These are phyloP conservation scores for Vitis amurensis DNA, from an alignment of 164 flowering plant genomes.

Conservation along the genomic window DNA sequence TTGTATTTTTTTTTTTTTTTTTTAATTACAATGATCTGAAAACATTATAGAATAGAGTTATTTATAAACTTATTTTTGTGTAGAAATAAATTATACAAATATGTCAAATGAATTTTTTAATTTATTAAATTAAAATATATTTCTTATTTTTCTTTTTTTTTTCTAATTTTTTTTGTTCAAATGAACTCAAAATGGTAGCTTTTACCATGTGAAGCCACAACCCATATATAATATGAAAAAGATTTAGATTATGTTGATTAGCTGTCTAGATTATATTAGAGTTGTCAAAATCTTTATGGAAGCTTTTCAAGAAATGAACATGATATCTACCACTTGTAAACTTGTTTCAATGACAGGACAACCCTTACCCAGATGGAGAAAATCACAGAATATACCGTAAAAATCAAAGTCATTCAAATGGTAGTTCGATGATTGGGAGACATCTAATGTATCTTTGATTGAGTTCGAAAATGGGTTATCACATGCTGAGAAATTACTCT, in stretches of 20 bases:
- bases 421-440: constrained; percentile 13
- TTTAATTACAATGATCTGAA: no score
- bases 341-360: constrained; percentile 17
- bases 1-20: no score
- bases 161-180: no score
- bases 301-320: constrained; percentile 23
- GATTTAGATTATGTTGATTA: constrained; percentile 20
- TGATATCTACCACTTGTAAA: constrained; percentile 27
- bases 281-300: constrained; percentile 29
- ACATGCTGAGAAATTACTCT: constrained; percentile 52
- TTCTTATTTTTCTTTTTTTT: no score
- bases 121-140: no score
- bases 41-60: no score
- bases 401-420: constrained; percentile 18
- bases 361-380: constrained; percentile 2
- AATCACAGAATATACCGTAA: constrained; percentile 6
- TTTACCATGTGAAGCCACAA: not conserved
- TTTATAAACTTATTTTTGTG: no score
- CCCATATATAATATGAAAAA: constrained; percentile 7
- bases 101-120: no score
- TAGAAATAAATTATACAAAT: no score
- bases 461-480: constrained; percentile 25
- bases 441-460: constrained; percentile 13
- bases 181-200: no score
- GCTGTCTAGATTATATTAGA: constrained; percentile 11